A percentile compares a stretch with the other conserved stretches of the same genome.
phyloP scores from a whole-genome alignment of 768 basidiomycete genomes.

The Naganishia vishniacii region DNA sequence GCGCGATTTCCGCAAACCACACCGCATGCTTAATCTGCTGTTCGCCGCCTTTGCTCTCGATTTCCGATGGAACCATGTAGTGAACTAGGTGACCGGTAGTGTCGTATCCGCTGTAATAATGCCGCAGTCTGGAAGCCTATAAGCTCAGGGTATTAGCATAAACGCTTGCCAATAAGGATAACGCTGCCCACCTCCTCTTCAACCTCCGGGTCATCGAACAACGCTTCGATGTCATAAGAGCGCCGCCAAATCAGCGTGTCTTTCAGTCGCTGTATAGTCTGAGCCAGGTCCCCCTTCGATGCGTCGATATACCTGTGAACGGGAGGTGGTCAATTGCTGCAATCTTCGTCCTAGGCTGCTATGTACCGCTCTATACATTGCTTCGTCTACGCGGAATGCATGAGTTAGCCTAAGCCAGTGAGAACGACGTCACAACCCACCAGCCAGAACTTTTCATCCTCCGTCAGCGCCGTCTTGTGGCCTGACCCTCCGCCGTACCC shows the following conservation, averaged over 20 bases:
- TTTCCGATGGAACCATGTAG: slow-evolving; percentile 10
- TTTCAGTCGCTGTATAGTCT: slow-evolving; percentile 19
- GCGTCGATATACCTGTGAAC: slow-evolving; percentile 5
- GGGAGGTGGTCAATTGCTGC: neutral
- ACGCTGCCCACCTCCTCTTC: slow-evolving; percentile 8
- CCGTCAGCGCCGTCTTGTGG: slow-evolving; percentile 5
- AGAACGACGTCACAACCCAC: neutral
- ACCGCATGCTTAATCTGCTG: slow-evolving; percentile 24
- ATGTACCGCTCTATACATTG: slow-evolving; percentile 15
- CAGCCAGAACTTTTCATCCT: slow-evolving; percentile 24
- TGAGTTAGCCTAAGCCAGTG: neutral
- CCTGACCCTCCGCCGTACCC: slow-evolving; percentile 20
- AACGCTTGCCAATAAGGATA: neutral
- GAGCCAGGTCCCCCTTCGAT: neutral
- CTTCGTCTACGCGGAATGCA: slow-evolving; percentile 3
- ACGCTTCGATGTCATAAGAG: slow-evolving; percentile 8
- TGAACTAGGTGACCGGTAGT: slow-evolving; percentile 4
- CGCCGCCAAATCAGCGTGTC: slow-evolving; percentile 23
- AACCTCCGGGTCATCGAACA: slow-evolving; percentile 7
- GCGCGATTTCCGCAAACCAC: slow-evolving; percentile 23
- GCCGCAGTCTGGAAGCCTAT: slow-evolving; percentile 16
- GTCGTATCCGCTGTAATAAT: slow-evolving; percentile 19
- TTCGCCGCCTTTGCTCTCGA: slow-evolving; percentile 13
- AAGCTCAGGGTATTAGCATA: neutral
- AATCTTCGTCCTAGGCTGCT: neutral